Evolutionary conservation across 1,284 basidiomycete species (phyloP), one percentile per base, ranked within the genome.

Genomic region (Entoloma clypeatum): DNA sequence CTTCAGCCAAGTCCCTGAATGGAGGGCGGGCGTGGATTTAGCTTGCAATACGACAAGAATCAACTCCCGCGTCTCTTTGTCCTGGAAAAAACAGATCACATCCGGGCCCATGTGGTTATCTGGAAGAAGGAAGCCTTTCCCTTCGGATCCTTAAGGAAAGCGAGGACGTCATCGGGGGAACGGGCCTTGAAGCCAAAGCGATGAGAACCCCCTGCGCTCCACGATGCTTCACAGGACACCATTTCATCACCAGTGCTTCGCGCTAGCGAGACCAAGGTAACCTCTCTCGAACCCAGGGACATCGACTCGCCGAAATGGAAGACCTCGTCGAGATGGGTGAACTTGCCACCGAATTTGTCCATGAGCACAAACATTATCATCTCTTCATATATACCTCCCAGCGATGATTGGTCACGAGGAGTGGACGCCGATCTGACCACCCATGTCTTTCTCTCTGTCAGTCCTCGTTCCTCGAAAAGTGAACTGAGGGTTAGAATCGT

Each of bases 291-390:
- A 37, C 41, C 35, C 34, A n/a, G 18, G n/a, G n/a, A n/a, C n/a
- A n/a, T n/a, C 6, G 35, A 16, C 35, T 26, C 19, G 13, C 24
- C 18, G 24, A 21, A 36, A 24, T 36, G 35, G 35, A 36, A n/a
- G n/a, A n/a, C n/a, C n/a, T n/a, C n/a, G n/a, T n/a, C n/a, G 24
- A 43, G 27, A 37, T 22, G 4, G 26, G 19, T 30, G 34, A 22
- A 32, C 26, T 42, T 39, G 32, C 34, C 35, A 16, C 43, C 60
- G 21, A 59, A 58, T 7, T 14, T 41, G n/a, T 38, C 4, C 46
- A 48, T 23, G 37, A 48, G 28, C 38, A 34, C 43, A 13, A 44
- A 10, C 38, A 38, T 32, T 14, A 30, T 36, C 22, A 28, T 34
- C 6, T 48, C 33, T 35, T 48, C 39, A 14, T 37, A 41, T 25